phyloP scores from a whole-genome alignment of 371 early-diverging fungal species.

The Batrachochytrium dendrobatidis region DNA sequence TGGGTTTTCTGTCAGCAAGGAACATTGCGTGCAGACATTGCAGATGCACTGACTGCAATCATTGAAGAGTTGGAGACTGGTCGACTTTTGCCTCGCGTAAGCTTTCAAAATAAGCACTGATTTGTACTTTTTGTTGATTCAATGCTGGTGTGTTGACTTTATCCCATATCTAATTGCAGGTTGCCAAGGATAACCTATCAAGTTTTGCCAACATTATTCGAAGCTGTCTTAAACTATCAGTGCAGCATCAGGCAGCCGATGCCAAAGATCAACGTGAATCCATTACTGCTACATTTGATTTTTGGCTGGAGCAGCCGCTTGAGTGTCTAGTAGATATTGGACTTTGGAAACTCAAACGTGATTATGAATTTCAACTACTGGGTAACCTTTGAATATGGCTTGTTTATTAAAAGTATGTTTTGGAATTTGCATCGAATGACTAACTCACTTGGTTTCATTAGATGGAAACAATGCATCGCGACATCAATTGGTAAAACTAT shows the following conservation, averaged over 20 bases:
- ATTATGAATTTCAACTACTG: conserved; percentile 22
- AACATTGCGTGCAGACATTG: conserved; percentile 13
- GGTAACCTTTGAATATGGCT: conserved; percentile 16
- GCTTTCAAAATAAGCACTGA: too few species aligned
- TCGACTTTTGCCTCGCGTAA: conserved; percentile 20
- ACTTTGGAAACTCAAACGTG: conserved; percentile 29
- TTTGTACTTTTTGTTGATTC: too few species aligned
- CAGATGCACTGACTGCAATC: conserved; percentile 15
- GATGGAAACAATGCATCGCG: conserved; percentile 7
- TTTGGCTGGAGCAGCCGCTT: conserved; percentile 31
- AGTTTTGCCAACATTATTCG: conserved; percentile 27
- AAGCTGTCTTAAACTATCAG: conserved; percentile 19
- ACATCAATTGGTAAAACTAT: conserved; percentile 10
- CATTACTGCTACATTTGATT: conserved; percentile 25
- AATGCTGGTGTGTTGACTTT: too few species aligned
- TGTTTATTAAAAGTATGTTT: too few species aligned
- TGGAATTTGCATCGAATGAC: too few species aligned
- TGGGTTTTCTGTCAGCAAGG: conserved; percentile 34
- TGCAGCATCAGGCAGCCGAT: conserved; percentile 23
- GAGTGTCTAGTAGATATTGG: conserved; percentile 32
- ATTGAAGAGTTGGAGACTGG: conserved; percentile 29
- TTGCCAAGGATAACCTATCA: conserved; percentile 26
- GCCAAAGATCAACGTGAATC: conserved; percentile 21
- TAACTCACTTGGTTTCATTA: too few species aligned
- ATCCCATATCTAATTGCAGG: conserved; percentile 5